phyloP scores from a whole-genome alignment of 371 early-diverging fungal species.

The Conidiobolus incongruus region DNA sequence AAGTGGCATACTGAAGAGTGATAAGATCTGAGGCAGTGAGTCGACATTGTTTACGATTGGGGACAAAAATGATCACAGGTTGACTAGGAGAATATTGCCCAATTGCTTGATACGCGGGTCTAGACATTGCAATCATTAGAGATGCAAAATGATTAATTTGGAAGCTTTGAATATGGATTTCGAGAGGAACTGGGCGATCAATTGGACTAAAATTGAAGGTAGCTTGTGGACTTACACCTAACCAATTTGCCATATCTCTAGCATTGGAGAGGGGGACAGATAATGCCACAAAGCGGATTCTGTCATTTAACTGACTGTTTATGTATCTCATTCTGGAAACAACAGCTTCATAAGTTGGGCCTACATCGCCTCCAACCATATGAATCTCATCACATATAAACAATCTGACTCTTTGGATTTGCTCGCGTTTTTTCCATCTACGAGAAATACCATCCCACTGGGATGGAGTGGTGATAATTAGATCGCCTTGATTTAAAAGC shows the following conservation, averaged over 20 bases:
- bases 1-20: slow-evolving; percentile 52
- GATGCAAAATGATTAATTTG: slow-evolving; percentile 77
- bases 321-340: slow-evolving; percentile 86
- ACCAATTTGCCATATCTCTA: slow-evolving; percentile 88
- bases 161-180: slow-evolving; percentile 83
- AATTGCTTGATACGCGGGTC: slow-evolving; percentile 68
- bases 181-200: slow-evolving; percentile 80
- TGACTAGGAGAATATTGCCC: slow-evolving; percentile 29
- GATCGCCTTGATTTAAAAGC: slow-evolving; percentile 62
- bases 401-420: slow-evolving; percentile 70
- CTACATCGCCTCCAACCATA: slow-evolving; percentile 55
- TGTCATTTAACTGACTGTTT: slow-evolving; percentile 46
- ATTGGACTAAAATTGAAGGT: slow-evolving; percentile 87
- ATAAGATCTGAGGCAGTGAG: slow-evolving; percentile 66
- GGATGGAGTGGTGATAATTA: slow-evolving; percentile 89
- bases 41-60: slow-evolving; percentile 74
- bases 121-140: slow-evolving; percentile 82
- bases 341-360: slow-evolving; percentile 78
- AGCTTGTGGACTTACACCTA: slow-evolving; percentile 51
- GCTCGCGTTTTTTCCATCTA: slow-evolving; percentile 80
- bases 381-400: slow-evolving; percentile 95
- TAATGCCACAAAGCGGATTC: slow-evolving; percentile 76
- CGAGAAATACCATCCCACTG: slow-evolving; percentile 96
- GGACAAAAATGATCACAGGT: slow-evolving; percentile 75
- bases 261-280: slow-evolving; percentile 84